Base-by-base conservation (phyloP, 2,329 filamentous ascomycete genomes). In the Proliferodiscus dingleyae region DNA sequence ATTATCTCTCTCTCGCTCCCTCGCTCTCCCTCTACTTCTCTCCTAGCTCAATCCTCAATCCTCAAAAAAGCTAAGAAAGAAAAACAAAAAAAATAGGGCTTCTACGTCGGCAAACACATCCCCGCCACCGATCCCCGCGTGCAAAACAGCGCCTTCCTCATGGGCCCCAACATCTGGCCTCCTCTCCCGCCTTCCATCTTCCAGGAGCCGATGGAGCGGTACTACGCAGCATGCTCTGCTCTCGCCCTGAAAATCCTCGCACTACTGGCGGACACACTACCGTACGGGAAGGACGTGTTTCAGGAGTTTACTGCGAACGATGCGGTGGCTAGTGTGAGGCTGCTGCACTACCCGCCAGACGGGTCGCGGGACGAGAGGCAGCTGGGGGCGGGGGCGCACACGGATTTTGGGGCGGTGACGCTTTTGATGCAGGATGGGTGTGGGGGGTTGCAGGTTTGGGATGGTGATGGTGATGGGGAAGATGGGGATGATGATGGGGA, bases 371-470 rank as follows among this genome's bases (percentile, higher is more conserved):
- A 53, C 18, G 46, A 41, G 34, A 43, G 22, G 5, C 57, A 58
- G 39, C 45, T 54, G 5, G 53, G 49, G 3, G 71, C 57, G 5
- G 55, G 45, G 23, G 45, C 32, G n/a, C 32, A 34, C 18, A 34
- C 32, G 2, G 32, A 34, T 16, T 34, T 34, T 16, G 32, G 32
- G 10, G 32, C 32, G 4, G 18, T 34, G 18, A 34, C 32, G 9
- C 15, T 34, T 16, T 16, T 34, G n/a, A 13, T 34, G 9, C 32
- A 78, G 50, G 73, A 74, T 50, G 60, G 62, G 3, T 59, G 68
- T 15, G 67, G 68, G 19, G 76, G 73, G 0, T 65, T 80, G 4
- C 67, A 80, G 51, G 75, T 78, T 4, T 68, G 69, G n/a, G n/a
- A n/a, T n/a, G n/a, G n/a, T n/a, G n/a, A n/a, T n/a, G n/a, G n/a